Conservation (phyloP, 768 basidiomycete species). For the Tricholoma bakamatsutake region DNA sequence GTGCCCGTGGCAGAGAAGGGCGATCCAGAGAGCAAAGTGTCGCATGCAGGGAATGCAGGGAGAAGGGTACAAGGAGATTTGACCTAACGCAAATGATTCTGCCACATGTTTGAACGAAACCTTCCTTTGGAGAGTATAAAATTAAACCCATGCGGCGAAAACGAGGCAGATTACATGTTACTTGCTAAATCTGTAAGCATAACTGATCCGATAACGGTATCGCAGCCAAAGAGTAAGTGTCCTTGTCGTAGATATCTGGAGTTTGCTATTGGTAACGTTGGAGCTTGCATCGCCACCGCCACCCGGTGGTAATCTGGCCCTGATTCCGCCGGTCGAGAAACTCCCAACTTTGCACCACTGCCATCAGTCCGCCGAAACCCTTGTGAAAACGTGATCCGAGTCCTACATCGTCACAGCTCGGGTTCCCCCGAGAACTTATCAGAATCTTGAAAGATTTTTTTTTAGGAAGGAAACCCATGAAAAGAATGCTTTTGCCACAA, state of each 20-base stretch:
- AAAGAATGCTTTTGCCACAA: too few relatives aligned
- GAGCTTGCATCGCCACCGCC: background rate
- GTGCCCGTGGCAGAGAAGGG: constrained; percentile 16
- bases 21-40: constrained; percentile 13
- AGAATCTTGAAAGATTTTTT: too few relatives aligned
- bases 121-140: constrained; percentile 4
- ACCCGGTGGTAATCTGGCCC: background rate
- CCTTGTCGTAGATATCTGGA: background rate
- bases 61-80: background rate
- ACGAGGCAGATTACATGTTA: constrained; percentile 3
- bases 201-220: background rate
- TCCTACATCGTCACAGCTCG: too few relatives aligned
- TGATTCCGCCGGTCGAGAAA: too few relatives aligned
- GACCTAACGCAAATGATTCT: background rate
- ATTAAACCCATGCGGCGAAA: constrained; percentile 12
- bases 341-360: too few relatives aligned
- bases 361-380: too few relatives aligned
- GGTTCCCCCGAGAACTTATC: too few relatives aligned
- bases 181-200: background rate
- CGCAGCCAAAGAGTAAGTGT: background rate
- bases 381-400: too few relatives aligned
- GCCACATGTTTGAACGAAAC: background rate
- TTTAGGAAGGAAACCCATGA: too few relatives aligned
- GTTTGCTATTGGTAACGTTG: too few relatives aligned
- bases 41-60: constrained; percentile 8